Base-by-base conservation (phyloP, 2,329 filamentous ascomycete genomes). In the Fusarium stilboides region DNA sequence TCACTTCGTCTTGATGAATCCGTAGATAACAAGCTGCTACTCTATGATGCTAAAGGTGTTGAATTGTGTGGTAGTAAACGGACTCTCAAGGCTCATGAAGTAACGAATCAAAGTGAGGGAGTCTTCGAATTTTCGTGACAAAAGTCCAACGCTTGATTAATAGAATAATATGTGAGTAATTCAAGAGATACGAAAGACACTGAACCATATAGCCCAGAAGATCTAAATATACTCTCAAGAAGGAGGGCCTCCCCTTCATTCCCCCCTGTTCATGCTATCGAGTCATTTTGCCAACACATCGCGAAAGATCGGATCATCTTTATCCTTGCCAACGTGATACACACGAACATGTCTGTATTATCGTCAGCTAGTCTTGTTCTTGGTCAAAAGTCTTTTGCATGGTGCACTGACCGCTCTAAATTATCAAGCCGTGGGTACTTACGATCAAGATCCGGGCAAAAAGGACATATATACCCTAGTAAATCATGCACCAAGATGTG, bases 381-480 rank as follows among this genome's bases (percentile, higher is more conserved):
- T 9, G 26, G 26, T 36, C 34, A 31, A 26, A 19, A 46, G 33
- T n/a, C 14, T 8, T 8, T 17, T 14, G 15, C 26, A 9, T 22
- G 50, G 9, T 34, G 44, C 31, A 63, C 67, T 69, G 85, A 97
- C 93, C 95, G 90, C 83, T 98, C 94, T 57, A 99, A 83, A 83
- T 98, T 98, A 79, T 99, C 96, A 33, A 95, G 96, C 72, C 96
- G 87, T 7, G 96, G 96, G 78, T 98, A 98, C 77, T 92, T 94
- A 79, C 98, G 95, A 77, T 98, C 94, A 70, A 94, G 87, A 75
- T 97, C 94, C 2, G 94, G 92, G 78, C 96, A 99, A 77, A 98
- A 98, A 0, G 96, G 96, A 78, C 96, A 99, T 31, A 97, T 90
- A 75, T 98, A 99, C 63, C 95, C 95, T 2, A 96, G 96, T 8